phyloP scores from a whole-genome alignment of 441 rosid genomes.

The Erysimum cheiri region DNA sequence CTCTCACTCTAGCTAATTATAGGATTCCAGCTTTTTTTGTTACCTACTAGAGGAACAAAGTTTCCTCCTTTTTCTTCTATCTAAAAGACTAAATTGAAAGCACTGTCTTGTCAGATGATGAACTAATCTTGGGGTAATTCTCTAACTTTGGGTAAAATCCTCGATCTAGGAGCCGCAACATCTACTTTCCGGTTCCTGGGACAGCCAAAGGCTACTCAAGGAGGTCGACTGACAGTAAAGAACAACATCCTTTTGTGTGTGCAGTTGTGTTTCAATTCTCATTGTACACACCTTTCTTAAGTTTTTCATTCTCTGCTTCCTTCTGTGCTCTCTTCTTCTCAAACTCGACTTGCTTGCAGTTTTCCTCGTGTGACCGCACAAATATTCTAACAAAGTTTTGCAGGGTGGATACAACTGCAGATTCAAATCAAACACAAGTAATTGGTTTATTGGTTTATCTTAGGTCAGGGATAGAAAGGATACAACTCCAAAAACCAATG shows the following conservation, averaged over 20 bases:
- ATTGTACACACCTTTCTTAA: slow-evolving; percentile 48
- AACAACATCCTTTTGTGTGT: slow-evolving; percentile 14
- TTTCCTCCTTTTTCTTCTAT: slow-evolving; percentile 35
- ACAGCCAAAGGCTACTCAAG: slow-evolving; percentile 30
- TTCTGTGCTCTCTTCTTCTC: slow-evolving; percentile 75
- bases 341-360: slow-evolving; percentile 75
- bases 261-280: slow-evolving; percentile 29
- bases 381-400: slow-evolving; percentile 85
- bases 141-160: slow-evolving; percentile 14
- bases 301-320: slow-evolving; percentile 58
- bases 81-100: slow-evolving; percentile 34
- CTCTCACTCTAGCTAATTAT: neutral
- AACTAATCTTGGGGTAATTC: slow-evolving; percentile 24
- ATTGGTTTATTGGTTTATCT: neutral
- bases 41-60: slow-evolving; percentile 33
- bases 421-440: slow-evolving; percentile 31
- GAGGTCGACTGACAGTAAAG: slow-evolving; percentile 13
- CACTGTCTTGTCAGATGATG: slow-evolving; percentile 25
- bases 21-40: slow-evolving; percentile 26
- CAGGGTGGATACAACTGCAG: slow-evolving; percentile 82
- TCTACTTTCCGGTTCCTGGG: slow-evolving; percentile 25
- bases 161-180: slow-evolving; percentile 17
- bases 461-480: slow-evolving; percentile 17
- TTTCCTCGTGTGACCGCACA: slow-evolving; percentile 77
- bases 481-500: slow-evolving; percentile 2